Base-by-base conservation (phyloP, 2,329 filamentous ascomycete genomes). In the Fusarium mexicanum region DNA sequence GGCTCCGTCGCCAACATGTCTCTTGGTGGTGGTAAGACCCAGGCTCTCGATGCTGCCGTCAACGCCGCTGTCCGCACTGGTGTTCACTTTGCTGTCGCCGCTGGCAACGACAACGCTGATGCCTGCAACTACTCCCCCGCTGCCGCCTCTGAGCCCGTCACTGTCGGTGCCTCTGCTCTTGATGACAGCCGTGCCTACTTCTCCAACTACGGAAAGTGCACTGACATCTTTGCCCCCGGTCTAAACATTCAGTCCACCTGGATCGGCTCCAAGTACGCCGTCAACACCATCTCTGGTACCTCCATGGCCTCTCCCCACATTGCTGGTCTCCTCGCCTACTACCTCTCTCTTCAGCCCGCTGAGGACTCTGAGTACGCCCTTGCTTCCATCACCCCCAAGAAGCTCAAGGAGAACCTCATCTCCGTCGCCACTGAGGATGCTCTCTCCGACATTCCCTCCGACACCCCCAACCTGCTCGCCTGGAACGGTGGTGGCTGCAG, bases 161-260 rank as follows among this genome's bases (percentile, higher is more conserved):
- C 96, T 67, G 96, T 99, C 74, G 97, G 96, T 85, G 96, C 96
- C 77, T 97, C 95, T 51, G 96, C 94, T 78, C 91, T 99, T 69
- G 91, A 93, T 80, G 96, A 99, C 83, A 94, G 94, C 89, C 96
- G 96, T 86, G 96, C 96, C 76, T 99, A 98, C 91, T 99, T 99
- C 92, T 99, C 97, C 91, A 99, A 99, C 93, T 98, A 92, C 85
- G 96, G 96, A 85, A 96, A 96, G 90, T 99, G 96, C 91, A 98
- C 96, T 84, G 96, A 99, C 86, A 98, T 99, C 89, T 99, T 99
- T 81, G 96, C 95, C 74, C 96, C 96, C 71, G 96, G 96, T 81
- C 90, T 98, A 80, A 98, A 95, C 92, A 98, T 99, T 80, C 91
- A 94, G 80, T 99, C 96, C 76, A 98, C 96, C 84, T 99, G 96